Evolutionary conservation across 1,284 basidiomycete genomes (phyloP).

Genomic region (Leccinum subatratum): DNA sequence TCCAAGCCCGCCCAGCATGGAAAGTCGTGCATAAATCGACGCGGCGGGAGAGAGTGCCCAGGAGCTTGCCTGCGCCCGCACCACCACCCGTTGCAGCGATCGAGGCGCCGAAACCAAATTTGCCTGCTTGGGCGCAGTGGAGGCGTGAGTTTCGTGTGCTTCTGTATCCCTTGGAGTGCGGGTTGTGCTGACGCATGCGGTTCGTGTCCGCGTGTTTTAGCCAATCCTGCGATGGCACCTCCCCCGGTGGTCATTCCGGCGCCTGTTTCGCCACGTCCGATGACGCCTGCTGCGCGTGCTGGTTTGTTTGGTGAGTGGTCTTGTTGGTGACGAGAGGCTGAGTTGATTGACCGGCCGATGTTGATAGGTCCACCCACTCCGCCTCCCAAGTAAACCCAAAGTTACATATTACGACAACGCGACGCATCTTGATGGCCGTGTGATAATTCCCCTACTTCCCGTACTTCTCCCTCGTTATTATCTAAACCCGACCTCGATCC

Average conservation of each 20-base stretch:
- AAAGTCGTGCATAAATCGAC: constrained; percentile 61
- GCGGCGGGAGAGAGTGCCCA: constrained; percentile 42
- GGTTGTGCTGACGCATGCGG: neutral
- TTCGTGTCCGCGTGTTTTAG: constrained; percentile 32
- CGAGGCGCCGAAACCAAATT: constrained; percentile 44
- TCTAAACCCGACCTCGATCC: neutral
- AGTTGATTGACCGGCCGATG: neutral
- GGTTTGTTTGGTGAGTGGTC: constrained; percentile 57
- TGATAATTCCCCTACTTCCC: neutral
- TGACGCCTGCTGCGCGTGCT: constrained; percentile 44
- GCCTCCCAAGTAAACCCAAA: constrained; percentile 44
- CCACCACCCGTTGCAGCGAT: constrained; percentile 33
- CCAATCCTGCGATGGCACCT: constrained; percentile 54
- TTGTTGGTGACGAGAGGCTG: neutral
- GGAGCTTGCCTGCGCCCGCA: constrained; percentile 35
- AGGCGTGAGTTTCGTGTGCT: constrained; percentile 46
- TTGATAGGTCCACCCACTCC: constrained; percentile 52
- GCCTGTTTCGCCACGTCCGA: constrained; percentile 36
- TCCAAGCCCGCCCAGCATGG: constrained; percentile 64
- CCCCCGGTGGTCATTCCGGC: constrained; percentile 40
- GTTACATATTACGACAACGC: neutral
- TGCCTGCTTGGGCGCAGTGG: constrained; percentile 76
- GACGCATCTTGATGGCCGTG: neutral
- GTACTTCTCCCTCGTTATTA: neutral
- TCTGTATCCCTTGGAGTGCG: neutral